phyloP scores from a whole-genome alignment of 192 early-diverging fungal genomes.

The Blastocladiella britannica region DNA sequence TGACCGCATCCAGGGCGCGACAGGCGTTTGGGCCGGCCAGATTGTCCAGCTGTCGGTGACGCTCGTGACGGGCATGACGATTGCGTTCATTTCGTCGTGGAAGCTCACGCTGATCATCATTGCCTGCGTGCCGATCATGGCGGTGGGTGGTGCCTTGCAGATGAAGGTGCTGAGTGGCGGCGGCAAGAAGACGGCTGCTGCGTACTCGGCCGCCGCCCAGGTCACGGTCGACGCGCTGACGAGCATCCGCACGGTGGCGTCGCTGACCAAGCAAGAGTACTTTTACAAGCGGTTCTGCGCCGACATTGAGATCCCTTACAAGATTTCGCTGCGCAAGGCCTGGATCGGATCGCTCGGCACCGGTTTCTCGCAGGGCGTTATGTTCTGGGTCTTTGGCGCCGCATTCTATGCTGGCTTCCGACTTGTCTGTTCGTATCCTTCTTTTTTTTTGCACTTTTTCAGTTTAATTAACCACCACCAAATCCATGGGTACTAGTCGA shows the following conservation, averaged over 20 bases:
- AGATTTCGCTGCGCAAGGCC: constrained; percentile 38
- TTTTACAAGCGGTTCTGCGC: constrained; percentile 45
- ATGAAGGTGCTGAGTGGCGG: constrained; percentile 31
- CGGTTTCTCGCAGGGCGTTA: constrained; percentile 46
- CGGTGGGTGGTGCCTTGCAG: constrained; percentile 26
- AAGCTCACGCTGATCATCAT: constrained; percentile 59
- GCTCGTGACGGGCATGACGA: constrained; percentile 18
- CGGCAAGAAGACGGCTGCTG: constrained; percentile 39
- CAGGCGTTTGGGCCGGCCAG: constrained; percentile 7
- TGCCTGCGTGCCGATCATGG: constrained; percentile 33
- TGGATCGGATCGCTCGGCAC: constrained; percentile 45
- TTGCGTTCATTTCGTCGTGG: constrained; percentile 62
- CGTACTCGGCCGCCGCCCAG: constrained; percentile 58
- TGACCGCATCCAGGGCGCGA: constrained; percentile 13
- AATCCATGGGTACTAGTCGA: too few species aligned
- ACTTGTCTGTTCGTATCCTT: constrained; percentile 22
- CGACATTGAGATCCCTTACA: constrained; percentile 45
- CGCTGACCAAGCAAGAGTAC: constrained; percentile 45
- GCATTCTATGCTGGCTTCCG: constrained; percentile 53
- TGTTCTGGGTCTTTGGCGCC: constrained; percentile 52
- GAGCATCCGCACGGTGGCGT: constrained; percentile 67
- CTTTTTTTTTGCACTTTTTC: neutral
- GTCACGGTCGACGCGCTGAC: constrained; percentile 66
- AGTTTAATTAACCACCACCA: constrained; percentile 6
- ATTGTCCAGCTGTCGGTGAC: constrained; percentile 8